A percentile compares a stretch with the other conserved stretches of the same genome.
phyloP scores from a whole-genome alignment of 495 filamentous ascomycete genomes.

The Glutinoglossum americanum region DNA sequence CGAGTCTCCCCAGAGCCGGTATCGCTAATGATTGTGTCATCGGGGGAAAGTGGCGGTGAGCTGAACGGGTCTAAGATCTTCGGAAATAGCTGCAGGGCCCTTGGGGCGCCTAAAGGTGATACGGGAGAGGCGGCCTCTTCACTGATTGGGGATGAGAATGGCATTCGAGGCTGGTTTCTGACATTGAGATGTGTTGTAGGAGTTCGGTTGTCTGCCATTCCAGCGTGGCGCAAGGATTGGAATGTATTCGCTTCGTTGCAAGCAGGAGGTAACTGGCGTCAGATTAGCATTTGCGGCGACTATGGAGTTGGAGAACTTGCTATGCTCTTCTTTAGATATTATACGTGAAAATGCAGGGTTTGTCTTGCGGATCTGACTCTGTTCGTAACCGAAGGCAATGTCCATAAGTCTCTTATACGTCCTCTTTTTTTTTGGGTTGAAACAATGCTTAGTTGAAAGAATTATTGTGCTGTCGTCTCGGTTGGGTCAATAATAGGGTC shows the following conservation, averaged over 20 bases:
- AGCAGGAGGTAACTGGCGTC: neutral
- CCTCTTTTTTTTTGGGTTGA: neutral
- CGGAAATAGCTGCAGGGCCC: neutral
- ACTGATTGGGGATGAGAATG: neutral
- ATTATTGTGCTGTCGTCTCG: neutral
- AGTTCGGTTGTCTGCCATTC: neutral
- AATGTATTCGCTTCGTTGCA: neutral
- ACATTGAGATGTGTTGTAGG: neutral
- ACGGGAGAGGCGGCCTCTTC: neutral
- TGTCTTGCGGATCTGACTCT: neutral
- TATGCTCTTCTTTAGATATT: neutral
- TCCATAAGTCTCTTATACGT: neutral
- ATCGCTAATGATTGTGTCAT: neutral
- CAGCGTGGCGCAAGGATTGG: neutral
- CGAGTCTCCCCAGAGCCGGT: neutral
- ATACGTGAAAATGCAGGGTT: neutral
- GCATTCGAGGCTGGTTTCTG: neutral
- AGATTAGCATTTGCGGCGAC: neutral
- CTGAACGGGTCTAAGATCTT: neutral
- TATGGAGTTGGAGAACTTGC: neutral
- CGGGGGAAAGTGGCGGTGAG: neutral
- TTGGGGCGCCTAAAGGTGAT: neutral
- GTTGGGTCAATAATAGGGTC: neutral
- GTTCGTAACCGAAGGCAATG: neutral
- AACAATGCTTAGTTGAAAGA: neutral